A percentile compares a stretch with the other conserved stretches of the same genome.
phyloP scores from a whole-genome alignment of 257 asterid species.

The Solanum habrochaites region DNA sequence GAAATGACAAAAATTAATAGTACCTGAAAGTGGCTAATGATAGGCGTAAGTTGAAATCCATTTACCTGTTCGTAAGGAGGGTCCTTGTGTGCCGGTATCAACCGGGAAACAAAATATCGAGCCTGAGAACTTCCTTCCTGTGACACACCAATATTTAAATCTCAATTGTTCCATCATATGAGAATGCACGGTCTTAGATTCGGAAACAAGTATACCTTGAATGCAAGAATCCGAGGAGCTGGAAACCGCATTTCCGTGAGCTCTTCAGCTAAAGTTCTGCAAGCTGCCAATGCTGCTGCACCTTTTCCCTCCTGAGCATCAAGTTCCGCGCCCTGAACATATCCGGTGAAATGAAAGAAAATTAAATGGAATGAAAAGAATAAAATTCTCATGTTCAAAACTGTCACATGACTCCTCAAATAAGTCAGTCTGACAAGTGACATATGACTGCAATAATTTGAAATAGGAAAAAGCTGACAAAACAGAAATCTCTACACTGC shows the following conservation, averaged over 20 bases:
- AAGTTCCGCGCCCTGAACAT: slow-evolving; percentile 84
- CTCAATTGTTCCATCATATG: background rate
- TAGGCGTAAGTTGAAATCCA: background rate
- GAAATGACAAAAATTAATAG: background rate
- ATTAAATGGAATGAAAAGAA: background rate
- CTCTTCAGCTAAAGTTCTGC: slow-evolving; percentile 98
- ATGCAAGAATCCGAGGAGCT: slow-evolving; percentile 96
- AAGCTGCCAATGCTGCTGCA: slow-evolving; percentile 96
- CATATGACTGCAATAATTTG: background rate
- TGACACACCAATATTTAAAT: background rate
- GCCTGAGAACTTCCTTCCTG: slow-evolving; percentile 99
- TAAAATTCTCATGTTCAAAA: background rate
- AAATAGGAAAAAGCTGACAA: background rate
- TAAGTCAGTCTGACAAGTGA: background rate
- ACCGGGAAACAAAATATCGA: slow-evolving; percentile 81
- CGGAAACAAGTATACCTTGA: slow-evolving; percentile 46
- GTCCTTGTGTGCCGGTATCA: slow-evolving; percentile 93
- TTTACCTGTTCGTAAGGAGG: slow-evolving; percentile 93
- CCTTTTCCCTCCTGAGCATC: slow-evolving; percentile 80
- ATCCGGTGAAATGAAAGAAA: background rate
- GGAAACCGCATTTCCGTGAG: slow-evolving; percentile 91
- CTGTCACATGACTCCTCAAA: background rate
- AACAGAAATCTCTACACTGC: background rate
- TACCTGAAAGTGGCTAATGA: background rate
- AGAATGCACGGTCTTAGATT: background rate